phyloP scores from a whole-genome alignment of 345 rosid species.

The Citrus trifoliata region DNA sequence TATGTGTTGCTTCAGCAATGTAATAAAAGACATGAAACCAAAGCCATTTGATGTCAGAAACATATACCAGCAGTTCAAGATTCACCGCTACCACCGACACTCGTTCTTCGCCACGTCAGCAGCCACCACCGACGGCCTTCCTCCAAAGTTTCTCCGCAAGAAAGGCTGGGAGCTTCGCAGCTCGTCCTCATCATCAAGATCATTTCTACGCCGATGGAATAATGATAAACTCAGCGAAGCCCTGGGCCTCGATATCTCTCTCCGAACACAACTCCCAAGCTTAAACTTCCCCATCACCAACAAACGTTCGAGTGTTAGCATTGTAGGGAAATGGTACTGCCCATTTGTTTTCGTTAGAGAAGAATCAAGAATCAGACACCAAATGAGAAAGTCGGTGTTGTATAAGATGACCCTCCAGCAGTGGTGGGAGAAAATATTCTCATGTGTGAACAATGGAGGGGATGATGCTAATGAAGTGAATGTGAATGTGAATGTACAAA shows the following conservation, averaged over 20 bases:
- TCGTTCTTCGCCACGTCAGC: constrained; percentile 53
- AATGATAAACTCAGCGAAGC: constrained; percentile 45
- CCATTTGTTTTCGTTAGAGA: constrained; percentile 68
- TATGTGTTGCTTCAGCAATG: constrained; percentile 43
- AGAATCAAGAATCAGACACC: constrained; percentile 30
- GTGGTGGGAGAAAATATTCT: constrained; percentile 62
- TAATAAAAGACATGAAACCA: constrained; percentile 49
- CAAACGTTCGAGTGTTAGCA: constrained; percentile 32
- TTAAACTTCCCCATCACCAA: constrained; percentile 37
- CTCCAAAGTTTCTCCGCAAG: constrained; percentile 52
- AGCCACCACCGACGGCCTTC: constrained; percentile 49
- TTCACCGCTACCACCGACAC: constrained; percentile 38
- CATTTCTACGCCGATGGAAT: no score
- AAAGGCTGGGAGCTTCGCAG: constrained; percentile 60
- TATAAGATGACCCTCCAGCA: constrained; percentile 65
- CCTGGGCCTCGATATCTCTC: constrained; percentile 54
- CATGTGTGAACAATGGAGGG: constrained; percentile 29
- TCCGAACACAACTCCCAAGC: constrained; percentile 49
- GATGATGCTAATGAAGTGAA: constrained; percentile 23
- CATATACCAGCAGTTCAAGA: constrained; percentile 54
- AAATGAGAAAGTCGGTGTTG: constrained; percentile 54
- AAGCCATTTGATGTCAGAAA: constrained; percentile 59
- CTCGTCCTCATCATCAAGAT: constrained; percentile 31
- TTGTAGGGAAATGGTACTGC: constrained; percentile 80
- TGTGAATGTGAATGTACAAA: constrained; percentile 31